Evolutionary conservation across 2,329 filamentous ascomycete species (phyloP).

Genomic region (Dissoconium aciculare): DNA sequence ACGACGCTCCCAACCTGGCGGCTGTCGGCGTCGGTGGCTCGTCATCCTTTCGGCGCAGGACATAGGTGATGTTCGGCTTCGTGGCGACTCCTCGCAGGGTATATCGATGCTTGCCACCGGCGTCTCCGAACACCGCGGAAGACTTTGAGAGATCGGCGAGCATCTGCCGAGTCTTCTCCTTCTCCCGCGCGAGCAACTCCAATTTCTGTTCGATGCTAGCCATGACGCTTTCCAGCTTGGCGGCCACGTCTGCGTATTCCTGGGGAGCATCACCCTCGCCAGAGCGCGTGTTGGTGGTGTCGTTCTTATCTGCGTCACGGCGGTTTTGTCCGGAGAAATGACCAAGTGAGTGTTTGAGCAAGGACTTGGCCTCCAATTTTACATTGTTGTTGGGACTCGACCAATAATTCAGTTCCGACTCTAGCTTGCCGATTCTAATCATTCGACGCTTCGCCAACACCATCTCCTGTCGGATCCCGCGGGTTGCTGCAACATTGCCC

Average conservation of each 20-base stretch:
- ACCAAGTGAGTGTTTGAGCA: constrained; percentile 23
- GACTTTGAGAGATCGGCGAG: constrained; percentile 18
- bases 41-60: constrained; percentile 29
- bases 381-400: constrained; percentile 20
- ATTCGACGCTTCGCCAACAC: constrained; percentile 19
- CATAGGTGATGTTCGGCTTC: constrained; percentile 41
- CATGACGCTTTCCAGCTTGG: constrained; percentile 24
- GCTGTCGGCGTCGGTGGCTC: constrained; percentile 2
- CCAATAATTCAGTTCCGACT: constrained; percentile 25
- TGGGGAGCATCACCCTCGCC: constrained; percentile 7
- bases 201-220: constrained; percentile 21
- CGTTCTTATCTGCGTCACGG: constrained; percentile 11
- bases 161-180: constrained; percentile 18
- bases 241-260: constrained; percentile 15
- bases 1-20: neutral
- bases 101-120: constrained; percentile 34
- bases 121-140: constrained; percentile 9
- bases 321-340: constrained; percentile 20
- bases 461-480: constrained; percentile 32
- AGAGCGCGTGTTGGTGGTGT: constrained; percentile 11
- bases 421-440: constrained; percentile 22
- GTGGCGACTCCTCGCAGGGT: constrained; percentile 45
- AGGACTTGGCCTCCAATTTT: constrained; percentile 23
- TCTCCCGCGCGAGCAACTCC: constrained; percentile 15
- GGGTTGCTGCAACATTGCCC: constrained; percentile 33